Evolutionary conservation across 805 yeast genomes (phyloP), one percentile per base, ranked within the genome.

Genomic region (Brettanomyces bruxellensis): DNA sequence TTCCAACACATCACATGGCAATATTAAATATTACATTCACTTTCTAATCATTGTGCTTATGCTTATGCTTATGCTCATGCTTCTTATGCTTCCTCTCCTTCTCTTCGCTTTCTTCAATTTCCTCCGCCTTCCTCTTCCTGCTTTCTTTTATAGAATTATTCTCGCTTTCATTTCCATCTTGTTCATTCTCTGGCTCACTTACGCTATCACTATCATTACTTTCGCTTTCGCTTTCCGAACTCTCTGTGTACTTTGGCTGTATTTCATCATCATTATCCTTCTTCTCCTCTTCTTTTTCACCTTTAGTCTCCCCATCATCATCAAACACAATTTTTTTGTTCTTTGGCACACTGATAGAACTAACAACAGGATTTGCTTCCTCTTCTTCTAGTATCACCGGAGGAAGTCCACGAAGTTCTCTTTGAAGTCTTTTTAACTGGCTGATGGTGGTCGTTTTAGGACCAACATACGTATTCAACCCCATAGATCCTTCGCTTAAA

Each of bases 361-460:
- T 13, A 14, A 18, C 44, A 13, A 40, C 34, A 8, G 38, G 5
- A 25, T 32, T 24, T 35, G 22, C 9, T 25, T 22, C 43, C 32
- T 49, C 43, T 8, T 53, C 55, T 23, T 60, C 67, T 14, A 58
- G 47, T 39, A 65, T 49, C 12, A 66, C 50, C 4, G 70, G 70
- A 6, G 68, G 68, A 34, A 66, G 45, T 3, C 70, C 70, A 46
- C 68, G 54, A 14, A 66, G 51, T 38, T 63, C 68, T 54, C 70
- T 57, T 47, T 65, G 68, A 32, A 65, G 52, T 49, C 70, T 61
- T 45, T 64, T 65, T 45, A 66, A 47, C 46, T 65, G 69, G 36
- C 64, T 56, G 18, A 63, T 46, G 5, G 53, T 57, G 4, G 65
- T 55, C 14, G 60, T 49, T 28, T 55, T 57, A 1, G 61, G 58